Percentiles rank a stretch among this genome's conserved stretches.
phyloP scores from a whole-genome alignment of 352 stramenopile species.

The Globisporangium recalcitrans region DNA sequence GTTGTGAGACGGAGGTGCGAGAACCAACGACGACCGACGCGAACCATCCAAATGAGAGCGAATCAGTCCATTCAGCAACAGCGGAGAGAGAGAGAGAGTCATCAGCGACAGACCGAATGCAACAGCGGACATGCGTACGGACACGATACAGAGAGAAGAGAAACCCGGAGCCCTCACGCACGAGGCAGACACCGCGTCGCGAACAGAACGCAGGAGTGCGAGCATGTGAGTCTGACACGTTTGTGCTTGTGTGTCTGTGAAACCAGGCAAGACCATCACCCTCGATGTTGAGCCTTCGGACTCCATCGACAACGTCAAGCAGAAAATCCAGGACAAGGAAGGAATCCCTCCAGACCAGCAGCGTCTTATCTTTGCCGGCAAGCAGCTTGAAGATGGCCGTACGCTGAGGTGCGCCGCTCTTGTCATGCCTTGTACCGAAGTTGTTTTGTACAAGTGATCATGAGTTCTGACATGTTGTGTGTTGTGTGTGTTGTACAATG shows the following conservation, averaged over 20 bases:
- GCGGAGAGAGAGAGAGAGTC: background rate
- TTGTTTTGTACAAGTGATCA: background rate
- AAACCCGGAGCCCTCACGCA: background rate
- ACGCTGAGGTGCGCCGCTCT: conserved; percentile 43
- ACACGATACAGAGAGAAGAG: background rate
- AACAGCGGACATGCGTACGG: background rate
- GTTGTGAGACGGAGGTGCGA: background rate
- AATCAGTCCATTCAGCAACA: background rate
- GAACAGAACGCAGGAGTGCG: background rate
- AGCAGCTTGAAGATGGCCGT: conserved; percentile 90
- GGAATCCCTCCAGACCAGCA: conserved; percentile 92
- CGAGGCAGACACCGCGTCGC: background rate
- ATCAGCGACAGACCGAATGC: background rate
- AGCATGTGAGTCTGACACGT: conserved; percentile 4
- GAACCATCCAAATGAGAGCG: background rate
- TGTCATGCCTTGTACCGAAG: background rate
- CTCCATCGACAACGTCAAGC: conserved; percentile 95
- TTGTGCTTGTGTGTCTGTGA: conserved; percentile 5
- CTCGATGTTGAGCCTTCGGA: conserved; percentile 90
- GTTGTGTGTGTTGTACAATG: background rate
- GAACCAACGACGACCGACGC: background rate
- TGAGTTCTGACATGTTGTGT: background rate
- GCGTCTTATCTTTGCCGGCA: conserved; percentile 80
- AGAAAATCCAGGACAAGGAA: conserved; percentile 90
- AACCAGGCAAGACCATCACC: conserved; percentile 83